These are phyloP conservation scores for Medicago lupulina DNA, from an alignment of 306 rosid genomes.

Conservation along the genomic window DNA sequence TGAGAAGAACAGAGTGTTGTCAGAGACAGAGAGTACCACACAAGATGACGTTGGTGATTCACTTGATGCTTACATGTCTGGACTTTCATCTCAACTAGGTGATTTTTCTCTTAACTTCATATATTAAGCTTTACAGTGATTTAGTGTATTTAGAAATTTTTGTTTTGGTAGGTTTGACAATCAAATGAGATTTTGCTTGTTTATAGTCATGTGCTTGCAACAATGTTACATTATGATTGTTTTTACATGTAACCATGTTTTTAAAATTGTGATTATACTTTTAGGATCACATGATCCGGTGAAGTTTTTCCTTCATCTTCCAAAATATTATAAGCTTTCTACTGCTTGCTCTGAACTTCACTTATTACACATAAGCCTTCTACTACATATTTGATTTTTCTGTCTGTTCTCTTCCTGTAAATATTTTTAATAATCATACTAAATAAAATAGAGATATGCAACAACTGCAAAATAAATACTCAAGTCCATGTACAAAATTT, in stretches of 20 bases:
- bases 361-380: conserved; percentile 2
- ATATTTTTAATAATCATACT: conserved; percentile 3
- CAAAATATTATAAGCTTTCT: not conserved
- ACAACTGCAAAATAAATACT: conserved; percentile 4
- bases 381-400: not conserved
- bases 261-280: not conserved
- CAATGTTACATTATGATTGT: conserved; percentile 8
- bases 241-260: not conserved
- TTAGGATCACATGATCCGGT: not conserved
- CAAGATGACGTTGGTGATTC: conserved; percentile 68
- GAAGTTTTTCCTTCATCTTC: not conserved
- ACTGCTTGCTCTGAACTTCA: not conserved
- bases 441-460: not conserved
- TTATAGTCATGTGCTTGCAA: conserved; percentile 14
- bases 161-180: conserved; percentile 26
- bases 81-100: conserved; percentile 95
- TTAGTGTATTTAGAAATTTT: conserved; percentile 16
- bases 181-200: conserved; percentile 19
- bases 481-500: not conserved
- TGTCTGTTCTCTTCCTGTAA: not conserved
- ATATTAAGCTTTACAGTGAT: conserved; percentile 13
- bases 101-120: conserved; percentile 37
- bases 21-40: conserved; percentile 39
- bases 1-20: conserved; percentile 62
- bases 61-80: conserved; percentile 94